Base-by-base conservation (phyloP, 2,329 filamentous ascomycete genomes). In the Shiraia bambusicola region DNA sequence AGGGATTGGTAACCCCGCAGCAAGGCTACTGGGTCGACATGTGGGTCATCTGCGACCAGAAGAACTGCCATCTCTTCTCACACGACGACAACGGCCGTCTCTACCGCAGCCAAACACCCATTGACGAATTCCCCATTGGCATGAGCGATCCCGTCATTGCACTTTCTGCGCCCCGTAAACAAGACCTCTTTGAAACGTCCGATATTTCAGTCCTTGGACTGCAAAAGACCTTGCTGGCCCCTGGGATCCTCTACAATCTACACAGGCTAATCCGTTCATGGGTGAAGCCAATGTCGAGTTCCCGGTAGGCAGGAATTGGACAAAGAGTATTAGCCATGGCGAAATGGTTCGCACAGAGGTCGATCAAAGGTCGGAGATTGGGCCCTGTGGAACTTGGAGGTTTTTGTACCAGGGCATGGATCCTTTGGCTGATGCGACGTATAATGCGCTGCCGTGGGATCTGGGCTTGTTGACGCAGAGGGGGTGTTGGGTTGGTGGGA, bases 11-110 rank as follows among this genome's bases (percentile, higher is more conserved):
- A 12, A 39, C 15, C 14, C 44, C 43, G 12, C 59, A 58, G n/a
- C 40, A 47, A 6, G 69, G 69, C 6, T 69, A 69, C 50, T 73
- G 70, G 69, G 68, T 72, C 10, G 70, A 72, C 49, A 71, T 72
- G 69, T 71, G 69, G 68, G 63, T 70, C 16, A 69, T 73, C 35
- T 73, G 69, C 56, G 69, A 72, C 49, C 37, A 45, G 2, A 25
- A 36, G 1, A 52, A 60, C 42, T 72, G 69, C 51, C 61, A 72
- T 44, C 61, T 72, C 16, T 72, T 70, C 59, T 70, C 67, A 9
- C 67, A 62, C 19, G 69, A 72, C 42, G 69, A 72, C 50, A 72
- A 72, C 37, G 70, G 69, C 6, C 65, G 65, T 8, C 58, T 73
- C 3, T 72, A 70, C 55, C 69, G 69, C 33, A 65, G 63, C 11